These are phyloP conservation scores for Fibroporia radiculosa DNA, from an alignment of 768 basidiomycete genomes.

Conservation along the genomic window DNA sequence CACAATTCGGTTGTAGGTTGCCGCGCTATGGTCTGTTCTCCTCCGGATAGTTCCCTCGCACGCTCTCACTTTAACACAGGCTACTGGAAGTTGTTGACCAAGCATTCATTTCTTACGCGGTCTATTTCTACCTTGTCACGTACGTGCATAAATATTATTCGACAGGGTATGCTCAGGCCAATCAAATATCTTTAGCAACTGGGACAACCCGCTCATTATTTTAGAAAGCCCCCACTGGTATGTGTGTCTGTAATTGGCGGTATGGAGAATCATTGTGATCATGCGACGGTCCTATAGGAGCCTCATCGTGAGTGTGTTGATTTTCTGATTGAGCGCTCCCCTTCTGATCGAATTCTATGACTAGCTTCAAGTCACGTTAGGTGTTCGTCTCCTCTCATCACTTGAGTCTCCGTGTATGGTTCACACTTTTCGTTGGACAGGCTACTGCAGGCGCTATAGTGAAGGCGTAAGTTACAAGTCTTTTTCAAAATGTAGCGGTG, in stretches of 20 bases:
- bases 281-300: conserved; percentile 10
- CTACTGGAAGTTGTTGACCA: conserved; percentile 41
- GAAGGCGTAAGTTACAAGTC: conserved; percentile 35
- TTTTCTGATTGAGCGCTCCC: background rate
- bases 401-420: no score
- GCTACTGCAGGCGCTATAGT: conserved; percentile 49
- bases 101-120: conserved; percentile 39
- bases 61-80: conserved; percentile 23
- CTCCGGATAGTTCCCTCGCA: background rate
- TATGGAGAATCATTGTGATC: background rate
- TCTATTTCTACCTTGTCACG: conserved; percentile 51
- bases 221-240: conserved; percentile 17
- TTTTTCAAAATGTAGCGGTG: no score
- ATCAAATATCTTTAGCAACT: conserved; percentile 13
- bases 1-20: no score
- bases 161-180: background rate
- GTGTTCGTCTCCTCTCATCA: no score
- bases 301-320: conserved; percentile 13
- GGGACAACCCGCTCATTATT: conserved; percentile 16
- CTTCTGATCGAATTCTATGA: background rate
- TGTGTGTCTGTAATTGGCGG: background rate
- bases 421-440: no score
- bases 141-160: conserved; percentile 22
- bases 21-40: conserved; percentile 22
- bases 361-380: conserved; percentile 21